A percentile compares a stretch with the other conserved stretches of the same genome.
Evolutionary conservation across 2,329 filamentous ascomycete genomes (phyloP).

Genomic region (Massarina eburnea): DNA sequence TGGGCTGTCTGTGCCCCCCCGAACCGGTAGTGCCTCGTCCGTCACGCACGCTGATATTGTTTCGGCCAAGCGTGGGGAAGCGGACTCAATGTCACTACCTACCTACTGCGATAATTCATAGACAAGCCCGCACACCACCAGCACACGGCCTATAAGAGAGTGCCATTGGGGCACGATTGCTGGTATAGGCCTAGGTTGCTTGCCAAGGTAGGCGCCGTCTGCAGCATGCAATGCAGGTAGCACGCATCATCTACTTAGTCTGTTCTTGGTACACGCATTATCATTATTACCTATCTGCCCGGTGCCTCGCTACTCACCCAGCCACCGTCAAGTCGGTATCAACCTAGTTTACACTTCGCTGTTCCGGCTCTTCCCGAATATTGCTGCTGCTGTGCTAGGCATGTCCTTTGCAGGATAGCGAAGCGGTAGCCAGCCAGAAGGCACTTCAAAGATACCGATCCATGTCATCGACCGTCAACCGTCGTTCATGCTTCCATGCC

Average conservation of each 20-base stretch:
- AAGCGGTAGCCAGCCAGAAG: neutral
- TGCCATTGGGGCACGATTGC: conserved; percentile 14
- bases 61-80: conserved; percentile 10
- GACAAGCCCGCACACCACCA: no score
- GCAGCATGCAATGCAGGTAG: conserved; percentile 1
- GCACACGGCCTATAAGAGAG: conserved; percentile 16
- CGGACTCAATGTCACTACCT: no score
- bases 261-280: neutral
- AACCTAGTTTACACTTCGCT: neutral
- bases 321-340: neutral
- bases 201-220: conserved; percentile 8
- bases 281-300: neutral
- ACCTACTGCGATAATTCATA: no score
- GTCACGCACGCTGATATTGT: neutral
- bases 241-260: neutral
- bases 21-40: conserved; percentile 2
- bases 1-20: conserved; percentile 3
- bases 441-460: neutral
- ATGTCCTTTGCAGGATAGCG: neutral
- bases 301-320: neutral
- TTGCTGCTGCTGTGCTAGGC: neutral
- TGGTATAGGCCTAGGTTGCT: conserved; percentile 5
- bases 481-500: neutral
- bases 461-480: no score
- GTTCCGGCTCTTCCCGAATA: neutral